A percentile compares a stretch with the other conserved stretches of the same genome.
These are phyloP conservation scores for Saturnispora galanensis DNA, from an alignment of 805 yeast genomes.

Conservation along the genomic window DNA sequence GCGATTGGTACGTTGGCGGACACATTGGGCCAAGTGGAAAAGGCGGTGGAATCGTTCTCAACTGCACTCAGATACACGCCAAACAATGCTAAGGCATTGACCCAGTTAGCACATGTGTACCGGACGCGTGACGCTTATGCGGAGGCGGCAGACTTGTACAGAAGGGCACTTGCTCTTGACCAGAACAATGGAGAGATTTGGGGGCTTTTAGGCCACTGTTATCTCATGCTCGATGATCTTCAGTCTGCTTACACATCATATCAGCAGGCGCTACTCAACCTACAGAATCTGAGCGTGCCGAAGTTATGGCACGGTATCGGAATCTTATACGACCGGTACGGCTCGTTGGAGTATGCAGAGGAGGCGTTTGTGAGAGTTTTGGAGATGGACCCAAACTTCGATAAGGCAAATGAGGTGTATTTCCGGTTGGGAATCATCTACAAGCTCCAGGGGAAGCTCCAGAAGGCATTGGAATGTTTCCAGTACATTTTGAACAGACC, in stretches of 20 bases:
- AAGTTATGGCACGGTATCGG: constrained; percentile 99
- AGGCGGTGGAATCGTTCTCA: constrained; percentile 83
- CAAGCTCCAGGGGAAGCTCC: constrained; percentile 84
- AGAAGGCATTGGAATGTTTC: constrained; percentile 88
- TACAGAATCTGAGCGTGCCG: constrained; percentile 91
- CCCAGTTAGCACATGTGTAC: constrained; percentile 79
- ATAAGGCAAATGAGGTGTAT: constrained; percentile 92
- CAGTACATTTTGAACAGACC: constrained; percentile 84
- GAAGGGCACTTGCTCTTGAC: constrained; percentile 69
- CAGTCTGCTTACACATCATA: constrained; percentile 94
- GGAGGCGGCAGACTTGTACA: constrained; percentile 90
- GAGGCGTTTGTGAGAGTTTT: constrained; percentile 95
- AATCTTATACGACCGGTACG: constrained; percentile 90
- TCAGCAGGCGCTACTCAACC: constrained; percentile 87
- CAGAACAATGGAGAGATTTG: constrained; percentile 93
- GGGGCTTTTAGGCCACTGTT: constrained; percentile 96
- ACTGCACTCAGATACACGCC: constrained; percentile 81
- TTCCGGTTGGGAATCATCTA: constrained; percentile 94
- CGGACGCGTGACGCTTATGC: constrained; percentile 84
- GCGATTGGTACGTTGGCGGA: constrained; percentile 88
- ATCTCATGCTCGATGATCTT: constrained; percentile 89
- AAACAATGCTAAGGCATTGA: constrained; percentile 73
- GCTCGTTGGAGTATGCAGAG: constrained; percentile 93
- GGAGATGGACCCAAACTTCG: constrained; percentile 92
- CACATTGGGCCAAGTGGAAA: constrained; percentile 75